A percentile compares a stretch with the other conserved stretches of the same genome.
Evolutionary conservation across 768 basidiomycete species (phyloP).

Genomic region (Phlebiopsis gigantea): DNA sequence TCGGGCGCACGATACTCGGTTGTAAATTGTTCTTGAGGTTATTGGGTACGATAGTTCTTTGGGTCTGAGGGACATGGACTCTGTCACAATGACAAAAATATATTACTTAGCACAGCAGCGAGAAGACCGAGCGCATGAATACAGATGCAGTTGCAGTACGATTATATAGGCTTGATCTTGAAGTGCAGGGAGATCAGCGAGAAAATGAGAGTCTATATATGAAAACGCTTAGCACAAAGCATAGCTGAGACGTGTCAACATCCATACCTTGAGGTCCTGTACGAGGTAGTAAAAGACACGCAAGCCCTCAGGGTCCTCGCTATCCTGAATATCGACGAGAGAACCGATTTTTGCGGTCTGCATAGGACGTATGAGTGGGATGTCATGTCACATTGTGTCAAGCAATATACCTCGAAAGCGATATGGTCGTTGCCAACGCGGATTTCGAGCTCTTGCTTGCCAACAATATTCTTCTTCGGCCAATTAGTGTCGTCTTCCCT

Average conservation of each 20-base stretch:
- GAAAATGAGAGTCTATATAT: constrained; percentile 86
- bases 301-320: constrained; percentile 94
- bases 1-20: not conserved
- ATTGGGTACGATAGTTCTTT: not conserved
- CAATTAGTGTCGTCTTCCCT: constrained; percentile 98
- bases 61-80: not conserved
- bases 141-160: not conserved
- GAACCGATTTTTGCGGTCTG: constrained; percentile 99
- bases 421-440: constrained; percentile 93
- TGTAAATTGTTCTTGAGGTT: too few relatives aligned
- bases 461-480: constrained; percentile 99
- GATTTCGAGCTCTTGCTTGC: constrained; percentile 97
- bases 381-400: not conserved
- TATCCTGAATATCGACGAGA: constrained; percentile 93
- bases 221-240: not conserved
- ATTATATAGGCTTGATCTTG: constrained; percentile 98
- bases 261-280: constrained; percentile 86
- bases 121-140: not conserved
- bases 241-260: not conserved
- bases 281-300: constrained; percentile 98
- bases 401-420: constrained; percentile 76
- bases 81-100: not conserved
- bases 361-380: not conserved
- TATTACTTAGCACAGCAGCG: not conserved
- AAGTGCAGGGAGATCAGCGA: constrained; percentile 98